These are phyloP conservation scores for Babesia divergens DNA, from an alignment of 169 alveolate genomes.

Conservation along the genomic window DNA sequence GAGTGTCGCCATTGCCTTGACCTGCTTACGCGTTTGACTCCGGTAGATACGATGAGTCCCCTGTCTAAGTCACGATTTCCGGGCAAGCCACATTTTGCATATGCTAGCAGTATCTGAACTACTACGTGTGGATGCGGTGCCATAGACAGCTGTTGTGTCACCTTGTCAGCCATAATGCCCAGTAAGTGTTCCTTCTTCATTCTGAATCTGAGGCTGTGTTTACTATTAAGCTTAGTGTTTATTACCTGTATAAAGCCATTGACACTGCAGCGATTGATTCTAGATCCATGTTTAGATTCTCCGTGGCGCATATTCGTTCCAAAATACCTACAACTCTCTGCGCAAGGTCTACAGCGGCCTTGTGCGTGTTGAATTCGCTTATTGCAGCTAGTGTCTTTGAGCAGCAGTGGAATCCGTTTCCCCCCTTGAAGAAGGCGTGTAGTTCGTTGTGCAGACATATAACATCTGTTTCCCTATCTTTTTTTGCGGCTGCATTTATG, in stretches of 20 bases:
- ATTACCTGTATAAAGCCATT: conserved; percentile 4
- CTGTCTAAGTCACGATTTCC: background rate
- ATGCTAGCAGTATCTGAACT: conserved; percentile 17
- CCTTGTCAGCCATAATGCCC: background rate
- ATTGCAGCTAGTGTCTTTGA: conserved; percentile 14
- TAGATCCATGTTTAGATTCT: background rate
- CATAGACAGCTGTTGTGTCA: background rate
- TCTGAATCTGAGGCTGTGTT: conserved; percentile 4
- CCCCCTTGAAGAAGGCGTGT: background rate
- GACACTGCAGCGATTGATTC: conserved; percentile 9
- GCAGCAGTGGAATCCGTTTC: background rate
- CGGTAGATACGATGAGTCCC: conserved; percentile 5
- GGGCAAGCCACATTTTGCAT: conserved; percentile 20
- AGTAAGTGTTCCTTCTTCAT: conserved; percentile 4
- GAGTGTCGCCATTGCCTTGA: background rate
- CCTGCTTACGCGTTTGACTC: conserved; percentile 1
- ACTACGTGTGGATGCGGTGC: background rate
- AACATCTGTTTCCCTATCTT: background rate
- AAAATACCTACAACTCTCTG: background rate
- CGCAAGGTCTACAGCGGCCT: conserved; percentile 15
- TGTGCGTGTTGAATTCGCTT: conserved; percentile 13
- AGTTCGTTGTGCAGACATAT: conserved; percentile 8
- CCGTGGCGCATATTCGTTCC: background rate
- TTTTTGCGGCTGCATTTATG: background rate
- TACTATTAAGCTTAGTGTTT: background rate